Evolutionary conservation across 2,329 filamentous ascomycete species (phyloP), one percentile per base, ranked within the genome.

Genomic region (Tolypocladium ophioglossoides): DNA sequence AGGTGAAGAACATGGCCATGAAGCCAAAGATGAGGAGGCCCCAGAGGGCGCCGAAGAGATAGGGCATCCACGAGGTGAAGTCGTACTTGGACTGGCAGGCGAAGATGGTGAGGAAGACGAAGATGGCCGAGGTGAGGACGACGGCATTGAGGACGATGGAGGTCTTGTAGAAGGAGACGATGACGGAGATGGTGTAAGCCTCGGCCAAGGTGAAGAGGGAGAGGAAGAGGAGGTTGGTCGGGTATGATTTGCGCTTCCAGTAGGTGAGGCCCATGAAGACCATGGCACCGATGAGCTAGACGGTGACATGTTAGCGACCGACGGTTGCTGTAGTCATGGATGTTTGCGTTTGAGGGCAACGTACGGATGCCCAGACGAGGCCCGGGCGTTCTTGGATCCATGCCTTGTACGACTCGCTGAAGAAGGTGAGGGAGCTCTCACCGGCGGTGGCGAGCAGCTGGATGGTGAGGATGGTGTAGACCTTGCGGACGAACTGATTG

Each of bases 1-100:
- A 82, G 4, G 90, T 91, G 74, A 99, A 86, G 78, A 97, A 97
- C 61, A 83, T 81, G 60, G 86, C 79, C 81, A 97, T 91, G 77
- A 99, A 94, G 51, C 94, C 89, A 67, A 97, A 96, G 41, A 99
- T 77, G 58, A 99, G 79, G 56, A 96, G 74, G 8, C 88, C 86
- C 94, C 94, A 97, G 20, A 99, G 80, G 0, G 79, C 85, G 55
- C 91, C 91, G 65, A 95, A 95, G 4, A 97, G 82, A 69, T 96
- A 97, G 20, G 94, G 92, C 77, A 92, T 89, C 92, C 94, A 99
- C 59, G 83, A 86, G 1, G 92, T 97, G 70, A 99, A 99, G 76
- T 99, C 94, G 68, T 99, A 99, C 71, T 95, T 95, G 60, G 88
- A 89, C 77, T 99, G 94, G 81, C 91, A 96, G 51, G 94, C 94